Conservation (phyloP, 306 rosid species). For the Carpinus viminea region DNA sequence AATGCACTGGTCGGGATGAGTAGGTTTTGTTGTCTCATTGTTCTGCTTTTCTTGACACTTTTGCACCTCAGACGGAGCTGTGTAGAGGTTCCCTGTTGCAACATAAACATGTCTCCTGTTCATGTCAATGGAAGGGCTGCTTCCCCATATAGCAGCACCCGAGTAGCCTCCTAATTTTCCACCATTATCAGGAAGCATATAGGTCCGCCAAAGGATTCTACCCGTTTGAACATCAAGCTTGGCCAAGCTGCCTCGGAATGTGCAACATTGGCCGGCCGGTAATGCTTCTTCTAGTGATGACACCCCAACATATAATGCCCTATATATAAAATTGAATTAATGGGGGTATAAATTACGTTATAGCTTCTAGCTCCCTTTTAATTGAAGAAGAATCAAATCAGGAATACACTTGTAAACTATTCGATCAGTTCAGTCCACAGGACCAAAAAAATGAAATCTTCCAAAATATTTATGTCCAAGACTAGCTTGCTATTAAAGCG, state of each 20-base stretch:
- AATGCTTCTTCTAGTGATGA: slow-evolving; percentile 39
- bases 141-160: slow-evolving; percentile 50
- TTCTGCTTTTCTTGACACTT: slow-evolving; percentile 40
- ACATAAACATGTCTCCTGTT: slow-evolving; percentile 38
- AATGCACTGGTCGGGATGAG: slow-evolving; percentile 38
- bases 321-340: not conserved
- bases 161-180: slow-evolving; percentile 34
- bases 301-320: slow-evolving; percentile 40
- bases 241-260: slow-evolving; percentile 42
- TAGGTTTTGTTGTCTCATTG: slow-evolving; percentile 30
- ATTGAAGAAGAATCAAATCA: no score
- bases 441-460: no score
- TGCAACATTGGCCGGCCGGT: slow-evolving; percentile 40
- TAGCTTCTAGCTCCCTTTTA: no score
- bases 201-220: slow-evolving; percentile 32
- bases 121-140: slow-evolving; percentile 46
- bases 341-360: no score
- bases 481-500: no score
- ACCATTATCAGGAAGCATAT: slow-evolving; percentile 37
- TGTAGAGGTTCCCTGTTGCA: slow-evolving; percentile 46
- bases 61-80: slow-evolving; percentile 36
- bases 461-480: no score
- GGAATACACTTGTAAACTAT: no score
- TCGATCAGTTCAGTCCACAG: no score
- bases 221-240: slow-evolving; percentile 35